phyloP scores from a whole-genome alignment of 495 filamentous ascomycete species.

The Penicillium daleae region DNA sequence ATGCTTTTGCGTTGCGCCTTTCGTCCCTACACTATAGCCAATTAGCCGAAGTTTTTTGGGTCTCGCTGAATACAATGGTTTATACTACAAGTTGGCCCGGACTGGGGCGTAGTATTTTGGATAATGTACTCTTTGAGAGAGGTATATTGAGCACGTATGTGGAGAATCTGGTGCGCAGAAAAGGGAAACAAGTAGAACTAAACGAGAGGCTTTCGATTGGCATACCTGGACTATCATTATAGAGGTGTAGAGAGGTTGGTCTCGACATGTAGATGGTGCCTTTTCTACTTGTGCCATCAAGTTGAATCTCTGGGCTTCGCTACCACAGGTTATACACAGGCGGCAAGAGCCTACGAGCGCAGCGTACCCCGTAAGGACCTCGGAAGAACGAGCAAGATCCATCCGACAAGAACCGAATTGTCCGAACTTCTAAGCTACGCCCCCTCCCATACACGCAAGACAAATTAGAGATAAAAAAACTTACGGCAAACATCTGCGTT shows the following conservation, averaged over 20 bases:
- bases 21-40: slow-evolving; percentile 14
- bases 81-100: background rate
- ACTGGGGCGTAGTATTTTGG: too few species aligned
- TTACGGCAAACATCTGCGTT: slow-evolving; percentile 38
- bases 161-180: too few species aligned
- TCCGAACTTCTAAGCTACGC: background rate
- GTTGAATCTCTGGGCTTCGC: background rate
- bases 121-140: too few species aligned
- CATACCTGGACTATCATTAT: too few species aligned
- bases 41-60: slow-evolving; percentile 21
- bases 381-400: background rate
- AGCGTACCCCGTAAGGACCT: background rate
- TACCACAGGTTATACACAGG: background rate
- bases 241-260: too few species aligned
- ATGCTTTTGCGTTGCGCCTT: background rate
- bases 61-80: slow-evolving; percentile 13
- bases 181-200: too few species aligned
- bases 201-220: too few species aligned
- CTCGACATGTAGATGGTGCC: background rate
- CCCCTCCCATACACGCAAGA: background rate
- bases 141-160: background rate
- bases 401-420: too few species aligned
- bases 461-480: slow-evolving; percentile 9
- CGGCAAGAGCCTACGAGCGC: background rate
- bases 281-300: background rate